Base-by-base conservation (phyloP, 2,329 filamentous ascomycete species). In the Hypoxylon sp. region DNA sequence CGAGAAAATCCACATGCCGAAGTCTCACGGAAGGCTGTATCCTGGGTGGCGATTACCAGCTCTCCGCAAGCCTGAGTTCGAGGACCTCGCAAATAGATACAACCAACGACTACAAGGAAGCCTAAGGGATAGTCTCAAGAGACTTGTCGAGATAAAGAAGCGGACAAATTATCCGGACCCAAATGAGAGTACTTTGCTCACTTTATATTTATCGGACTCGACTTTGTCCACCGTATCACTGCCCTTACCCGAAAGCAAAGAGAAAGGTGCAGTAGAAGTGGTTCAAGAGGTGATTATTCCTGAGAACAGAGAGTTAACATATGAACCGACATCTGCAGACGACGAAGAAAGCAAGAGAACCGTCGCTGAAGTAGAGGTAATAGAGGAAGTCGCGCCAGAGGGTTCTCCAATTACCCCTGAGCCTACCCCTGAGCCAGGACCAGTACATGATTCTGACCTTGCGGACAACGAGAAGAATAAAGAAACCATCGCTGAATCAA, bases 11-110 rank as follows among this genome's bases (percentile, higher is more conserved):
- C 69, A 82, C 48, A 81, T 80, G 1, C 81, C 83, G 2, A 77
- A 76, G 44, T 81, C 77, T 1, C 84, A 87, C 68, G 82, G 83
- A 2, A 80, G 66, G 40, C 63, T 88, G 1, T 86, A 87, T 71
- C 74, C 79, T 0, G 76, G 77, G 6, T 87, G 84, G 85, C 77
- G 80, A 11, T 69, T 86, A 2, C 84, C 84, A 0, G 49, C 66
- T 10, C 51, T 70, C 3, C 20, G 37, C 1, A 59, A 22, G 6
- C 44, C 40, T 1, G 49, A 61, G 25, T 61, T 51, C 7, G 17
- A 20, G 1, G 61, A 65, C 3, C 49, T 70, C 0, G 58, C 49
- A 10, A 17, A 27, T 2, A 70, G 55, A 6, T 73, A 72, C 10
- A 73, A 71, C 25, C n/a, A 14, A 7, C 46, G 58, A 4, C 57